Evolutionary conservation across 1,139 yeast genomes (phyloP), one percentile per base, ranked within the genome.

Genomic region (Scheffersomyces stambukii): DNA sequence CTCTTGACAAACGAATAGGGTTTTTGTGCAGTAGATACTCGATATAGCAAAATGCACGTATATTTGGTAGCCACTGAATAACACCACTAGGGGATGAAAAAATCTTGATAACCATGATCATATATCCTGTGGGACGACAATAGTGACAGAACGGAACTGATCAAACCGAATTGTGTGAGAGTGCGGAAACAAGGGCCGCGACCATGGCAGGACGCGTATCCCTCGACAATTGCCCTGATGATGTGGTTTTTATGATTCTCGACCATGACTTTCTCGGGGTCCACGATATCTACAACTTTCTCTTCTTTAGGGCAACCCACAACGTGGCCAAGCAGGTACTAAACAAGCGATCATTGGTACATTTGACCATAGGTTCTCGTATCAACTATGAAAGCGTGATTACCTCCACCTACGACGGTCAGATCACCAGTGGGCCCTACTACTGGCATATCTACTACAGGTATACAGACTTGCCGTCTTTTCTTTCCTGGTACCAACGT

Each of bases 1-100:
- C 48, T 78, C 21, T 49, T 77, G 16, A 58, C 67, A n/a, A 65
- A 64, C 29, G 81, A 72, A 21, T 38, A 38, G 10, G 20, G n/a
- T n/a, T n/a, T n/a, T n/a, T n/a, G n/a, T n/a, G n/a, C n/a, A n/a
- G n/a, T n/a, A 11, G 19, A 24, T 24, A 5, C 21, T 5, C 19
- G n/a, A n/a, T n/a, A n/a, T n/a, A n/a, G n/a, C n/a, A n/a, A n/a
- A n/a, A n/a, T n/a, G n/a, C n/a, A n/a, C n/a, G n/a, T n/a, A n/a
- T n/a, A n/a, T n/a, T n/a, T n/a, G n/a, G n/a, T n/a, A n/a, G n/a
- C n/a, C n/a, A n/a, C n/a, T n/a, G n/a, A n/a, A n/a, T n/a, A n/a
- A n/a, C n/a, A n/a, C n/a, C n/a, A n/a, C n/a, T n/a, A n/a, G n/a
- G n/a, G n/a, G n/a, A n/a, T n/a, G n/a, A n/a, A n/a, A n/a, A n/a